phyloP scores from a whole-genome alignment of 805 yeast species.

The Metschnikowia bowlesiae region DNA sequence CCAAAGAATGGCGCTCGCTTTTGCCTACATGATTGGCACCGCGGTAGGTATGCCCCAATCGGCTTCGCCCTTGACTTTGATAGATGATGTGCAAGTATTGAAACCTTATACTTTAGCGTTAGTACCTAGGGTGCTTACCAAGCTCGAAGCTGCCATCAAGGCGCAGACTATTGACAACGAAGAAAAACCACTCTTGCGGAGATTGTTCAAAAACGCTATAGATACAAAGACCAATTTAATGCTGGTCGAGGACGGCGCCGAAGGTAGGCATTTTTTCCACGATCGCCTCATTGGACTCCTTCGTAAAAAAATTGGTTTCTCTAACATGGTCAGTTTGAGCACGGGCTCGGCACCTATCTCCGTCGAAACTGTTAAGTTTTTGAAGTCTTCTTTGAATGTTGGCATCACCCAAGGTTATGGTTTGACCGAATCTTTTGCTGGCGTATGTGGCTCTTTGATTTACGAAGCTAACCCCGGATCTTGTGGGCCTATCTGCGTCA shows the following conservation, averaged over 20 bases:
- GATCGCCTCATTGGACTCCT: conserved; percentile 29
- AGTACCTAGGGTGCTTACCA: conserved; percentile 65
- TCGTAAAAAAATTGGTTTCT: conserved; percentile 30
- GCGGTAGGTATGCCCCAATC: conserved; percentile 30
- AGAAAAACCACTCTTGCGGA: conserved; percentile 27
- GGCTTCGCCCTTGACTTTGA: conserved; percentile 43
- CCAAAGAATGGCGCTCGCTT: conserved; percentile 16
- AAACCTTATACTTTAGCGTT: conserved; percentile 52
- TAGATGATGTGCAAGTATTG: conserved; percentile 54
- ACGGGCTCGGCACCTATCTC: conserved; percentile 28
- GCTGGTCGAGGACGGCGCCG: conserved; percentile 36
- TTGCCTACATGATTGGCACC: conserved; percentile 14
- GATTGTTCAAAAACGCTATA: conserved; percentile 28
- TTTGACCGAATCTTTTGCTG: conserved; percentile 28
- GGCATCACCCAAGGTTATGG: conserved; percentile 35
- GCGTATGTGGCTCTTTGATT: conserved; percentile 15
- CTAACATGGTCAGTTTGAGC: conserved; percentile 21
- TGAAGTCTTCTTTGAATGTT: conserved; percentile 22
- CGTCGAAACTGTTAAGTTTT: conserved; percentile 19
- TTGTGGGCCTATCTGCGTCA: conserved; percentile 20
- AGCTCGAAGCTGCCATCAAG: conserved; percentile 41
- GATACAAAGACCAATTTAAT: conserved; percentile 26
- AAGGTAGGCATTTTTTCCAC: conserved; percentile 31
- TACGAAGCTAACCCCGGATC: conserved; percentile 22
- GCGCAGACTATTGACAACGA: conserved; percentile 25